Evolutionary conservation across 176 grass and related monocot genomes (phyloP), one percentile per base, ranked within the genome.

Genomic region (Ensete glaucum): DNA sequence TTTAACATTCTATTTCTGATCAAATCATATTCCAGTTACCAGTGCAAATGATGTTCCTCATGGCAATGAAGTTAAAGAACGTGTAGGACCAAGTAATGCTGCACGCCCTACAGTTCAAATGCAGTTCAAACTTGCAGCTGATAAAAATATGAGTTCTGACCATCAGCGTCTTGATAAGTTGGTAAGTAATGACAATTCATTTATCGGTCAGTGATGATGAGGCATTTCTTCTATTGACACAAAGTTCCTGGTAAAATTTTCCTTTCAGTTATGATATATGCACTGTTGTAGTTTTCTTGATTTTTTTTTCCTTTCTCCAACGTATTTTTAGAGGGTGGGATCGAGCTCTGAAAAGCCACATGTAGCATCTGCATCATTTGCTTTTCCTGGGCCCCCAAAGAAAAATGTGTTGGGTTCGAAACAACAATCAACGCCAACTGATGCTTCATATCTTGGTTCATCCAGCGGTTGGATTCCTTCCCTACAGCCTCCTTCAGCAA

Each of bases 391-490:
- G 79, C 78, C 71, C 50, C 58, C 60, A 53, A 81, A 84, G 83
- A 88, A 73, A 79, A 83, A 77, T 78, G 84, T 80, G 67, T 57
- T 63, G 21, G 76, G 27, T 66, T 87, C 94, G 77, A 91, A 77
- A 77, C 72, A 78, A 75, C 69, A 77, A 54, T 51, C 76, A 27
- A 82, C 67, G 6, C 85, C 64, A 15, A 54, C 75, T 86, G 87
- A 90, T 73, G 78, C 67, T 67, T 81, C 80, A 79, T 68, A 69
- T 59, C 69, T 75, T 83, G 72, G 75, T 27, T 80, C 90, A 82
- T 85, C 94, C 52, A 89, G 84, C 20, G 83, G 78, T 25, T 85
- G 86, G 84, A 51, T 79, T 81, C 78, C 84, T 73, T 87, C 88
- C 77, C 87, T 89, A 48, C 78, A 87, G 24, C 88, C 85, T 81